A percentile compares a stretch with the other conserved stretches of the same genome.
Evolutionary conservation across 2,329 filamentous ascomycete genomes (phyloP).

Genomic region (Dothistroma pini): DNA sequence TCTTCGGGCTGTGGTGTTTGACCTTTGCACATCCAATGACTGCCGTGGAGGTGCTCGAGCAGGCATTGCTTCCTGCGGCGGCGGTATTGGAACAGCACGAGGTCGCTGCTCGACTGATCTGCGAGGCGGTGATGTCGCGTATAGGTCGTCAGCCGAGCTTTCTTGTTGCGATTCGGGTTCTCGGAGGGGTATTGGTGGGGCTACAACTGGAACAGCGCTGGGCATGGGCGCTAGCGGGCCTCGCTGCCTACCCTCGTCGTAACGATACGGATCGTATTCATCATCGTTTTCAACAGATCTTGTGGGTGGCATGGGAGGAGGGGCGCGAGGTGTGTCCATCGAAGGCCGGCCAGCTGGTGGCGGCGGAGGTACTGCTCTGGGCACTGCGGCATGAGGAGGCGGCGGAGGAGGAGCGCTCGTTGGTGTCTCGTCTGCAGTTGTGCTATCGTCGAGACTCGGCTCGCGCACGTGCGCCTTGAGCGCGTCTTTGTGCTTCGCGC

Average conservation of each 20-base stretch:
- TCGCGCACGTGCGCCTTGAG: constrained; percentile 77
- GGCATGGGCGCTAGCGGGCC: constrained; percentile 32
- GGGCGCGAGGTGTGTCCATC: constrained; percentile 66
- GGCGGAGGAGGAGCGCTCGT: constrained; percentile 40
- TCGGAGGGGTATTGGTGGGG: constrained; percentile 34
- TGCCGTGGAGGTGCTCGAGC: constrained; percentile 46
- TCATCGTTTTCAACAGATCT: constrained; percentile 53
- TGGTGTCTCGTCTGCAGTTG: constrained; percentile 53
- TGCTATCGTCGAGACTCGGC: constrained; percentile 66
- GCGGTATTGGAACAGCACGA: constrained; percentile 45
- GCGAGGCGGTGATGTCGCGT: constrained; percentile 41
- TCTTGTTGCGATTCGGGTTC: constrained; percentile 36
- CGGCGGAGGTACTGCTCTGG: constrained; percentile 52
- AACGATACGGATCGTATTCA: constrained; percentile 66
- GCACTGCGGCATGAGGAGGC: constrained; percentile 35
- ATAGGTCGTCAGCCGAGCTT: constrained; percentile 45
- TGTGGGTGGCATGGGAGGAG: constrained; percentile 63
- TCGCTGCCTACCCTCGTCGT: constrained; percentile 33
- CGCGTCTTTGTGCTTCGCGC: constrained; percentile 89
- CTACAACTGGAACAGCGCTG: constrained; percentile 31
- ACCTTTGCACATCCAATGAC: constrained; percentile 57
- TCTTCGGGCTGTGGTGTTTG: constrained; percentile 47
- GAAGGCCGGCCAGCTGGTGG: constrained; percentile 61
- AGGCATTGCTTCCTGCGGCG: constrained; percentile 34
- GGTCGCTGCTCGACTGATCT: constrained; percentile 34